Conservation (phyloP, 495 filamentous ascomycete genomes). For the Hyaloscypha bicolor region DNA sequence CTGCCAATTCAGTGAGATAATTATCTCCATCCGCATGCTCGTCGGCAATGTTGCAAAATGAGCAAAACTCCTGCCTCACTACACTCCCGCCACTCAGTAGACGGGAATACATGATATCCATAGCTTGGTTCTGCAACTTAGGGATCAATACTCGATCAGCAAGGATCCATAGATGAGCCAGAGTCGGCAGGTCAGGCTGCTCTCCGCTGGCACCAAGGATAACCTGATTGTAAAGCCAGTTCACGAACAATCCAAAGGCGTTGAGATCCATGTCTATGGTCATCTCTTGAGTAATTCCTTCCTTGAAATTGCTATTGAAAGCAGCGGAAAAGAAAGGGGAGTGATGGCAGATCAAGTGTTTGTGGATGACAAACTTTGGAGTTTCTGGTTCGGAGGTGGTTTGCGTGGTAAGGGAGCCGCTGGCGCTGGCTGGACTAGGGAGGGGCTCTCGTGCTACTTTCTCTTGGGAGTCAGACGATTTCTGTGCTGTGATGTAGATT, state of each 20-base stretch:
- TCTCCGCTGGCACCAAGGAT: not conserved
- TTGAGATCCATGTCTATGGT: not conserved
- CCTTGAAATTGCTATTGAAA: constrained; percentile 3
- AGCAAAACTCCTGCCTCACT: too few relatives aligned
- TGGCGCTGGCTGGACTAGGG: too few relatives aligned
- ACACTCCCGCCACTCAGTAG: too few relatives aligned
- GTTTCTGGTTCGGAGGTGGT: not conserved
- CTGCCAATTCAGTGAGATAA: too few relatives aligned
- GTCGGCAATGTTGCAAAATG: too few relatives aligned
- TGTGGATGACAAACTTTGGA: constrained; percentile 9
- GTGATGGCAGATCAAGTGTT: constrained; percentile 1
- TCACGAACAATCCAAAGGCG: not conserved
- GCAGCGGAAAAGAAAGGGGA: constrained; percentile 8
- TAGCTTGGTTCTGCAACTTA: constrained; percentile 4
- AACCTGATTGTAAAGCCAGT: constrained; percentile 13
- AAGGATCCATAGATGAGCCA: constrained; percentile 12
- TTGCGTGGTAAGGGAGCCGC: too few relatives aligned
- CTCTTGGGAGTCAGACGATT: too few relatives aligned
- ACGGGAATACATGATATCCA: not conserved
- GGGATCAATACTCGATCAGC: constrained; percentile 1
- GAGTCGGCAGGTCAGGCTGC: not conserved
- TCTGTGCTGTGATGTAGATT: too few relatives aligned
- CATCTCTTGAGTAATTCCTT: not conserved
- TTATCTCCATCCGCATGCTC: too few relatives aligned
- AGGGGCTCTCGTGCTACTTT: too few relatives aligned